phyloP scores from a whole-genome alignment of 345 rosid species.

The Populus ilicifolia region DNA sequence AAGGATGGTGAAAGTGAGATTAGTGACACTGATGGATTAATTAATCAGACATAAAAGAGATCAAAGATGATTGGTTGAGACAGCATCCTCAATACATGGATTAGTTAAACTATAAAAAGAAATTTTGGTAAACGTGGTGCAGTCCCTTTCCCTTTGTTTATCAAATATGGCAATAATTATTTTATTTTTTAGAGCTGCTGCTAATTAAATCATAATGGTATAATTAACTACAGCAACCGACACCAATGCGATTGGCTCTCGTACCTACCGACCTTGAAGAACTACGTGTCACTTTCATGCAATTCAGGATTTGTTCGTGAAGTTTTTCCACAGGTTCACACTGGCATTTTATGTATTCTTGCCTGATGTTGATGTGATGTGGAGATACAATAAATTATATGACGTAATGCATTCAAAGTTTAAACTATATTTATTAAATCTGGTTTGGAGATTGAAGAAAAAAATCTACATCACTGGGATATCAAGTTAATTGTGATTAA shows the following conservation, averaged over 20 bases:
- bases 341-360: too few species aligned
- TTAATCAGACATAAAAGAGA: neutral
- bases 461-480: too few species aligned
- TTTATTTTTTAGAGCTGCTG: neutral
- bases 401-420: too few species aligned
- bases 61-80: slow-evolving; percentile 12
- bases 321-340: too few species aligned
- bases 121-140: slow-evolving; percentile 16
- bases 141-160: slow-evolving; percentile 11
- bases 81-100: slow-evolving; percentile 38
- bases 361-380: too few species aligned
- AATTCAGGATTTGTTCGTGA: too few species aligned
- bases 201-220: neutral
- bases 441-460: too few species aligned
- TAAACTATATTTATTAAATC: too few species aligned
- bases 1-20: neutral
- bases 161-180: neutral
- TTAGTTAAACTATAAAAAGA: slow-evolving; percentile 2
- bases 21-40: neutral
- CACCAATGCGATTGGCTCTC: neutral
- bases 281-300: too few species aligned
- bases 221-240: neutral
- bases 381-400: too few species aligned
- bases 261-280: too few species aligned
- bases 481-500: too few species aligned